These are phyloP conservation scores for Cyclotella baltica DNA, from an alignment of 108 stramenopile species.

Conservation along the genomic window DNA sequence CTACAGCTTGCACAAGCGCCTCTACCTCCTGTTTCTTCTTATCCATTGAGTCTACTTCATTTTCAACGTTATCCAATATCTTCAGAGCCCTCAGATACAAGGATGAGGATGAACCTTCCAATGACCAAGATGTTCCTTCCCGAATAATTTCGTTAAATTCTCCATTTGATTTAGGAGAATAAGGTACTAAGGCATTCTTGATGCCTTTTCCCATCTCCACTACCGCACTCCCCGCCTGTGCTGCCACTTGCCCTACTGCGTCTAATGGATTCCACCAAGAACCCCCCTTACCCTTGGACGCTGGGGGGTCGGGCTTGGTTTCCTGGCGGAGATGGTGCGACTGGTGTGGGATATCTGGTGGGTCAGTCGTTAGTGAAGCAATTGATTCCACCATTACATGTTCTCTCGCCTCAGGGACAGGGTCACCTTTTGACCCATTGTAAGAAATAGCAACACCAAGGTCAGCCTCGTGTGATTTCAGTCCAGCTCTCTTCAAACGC, in stretches of 20 bases:
- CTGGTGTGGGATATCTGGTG: not conserved
- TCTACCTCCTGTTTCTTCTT: slow-evolving; percentile 2
- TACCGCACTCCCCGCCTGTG: not conserved
- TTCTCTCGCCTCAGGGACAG: not conserved
- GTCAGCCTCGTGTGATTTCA: not conserved
- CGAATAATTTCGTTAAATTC: slow-evolving; percentile 7
- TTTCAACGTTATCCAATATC: not conserved
- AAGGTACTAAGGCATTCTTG: not conserved
- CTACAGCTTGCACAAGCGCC: slow-evolving; percentile 9
- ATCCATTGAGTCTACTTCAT: not conserved
- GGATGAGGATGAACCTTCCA: not conserved
- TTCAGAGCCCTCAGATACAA: slow-evolving; percentile 11
- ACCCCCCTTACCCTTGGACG: not conserved
- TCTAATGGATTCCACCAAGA: not conserved
- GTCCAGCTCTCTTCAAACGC: not conserved
- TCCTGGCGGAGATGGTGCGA: not conserved
- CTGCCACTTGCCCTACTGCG: not conserved
- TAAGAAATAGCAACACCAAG: not conserved
- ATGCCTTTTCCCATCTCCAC: too few relatives aligned
- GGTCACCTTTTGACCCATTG: not conserved
- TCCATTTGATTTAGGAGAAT: slow-evolving; percentile 13
- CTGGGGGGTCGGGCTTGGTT: not conserved
- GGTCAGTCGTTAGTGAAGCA: not conserved
- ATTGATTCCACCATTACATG: not conserved
- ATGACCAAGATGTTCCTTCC: slow-evolving; percentile 19